Evolutionary conservation across 169 alveolate species (phyloP), one percentile per base, ranked within the genome.

Genomic region (Theileria annulata): DNA sequence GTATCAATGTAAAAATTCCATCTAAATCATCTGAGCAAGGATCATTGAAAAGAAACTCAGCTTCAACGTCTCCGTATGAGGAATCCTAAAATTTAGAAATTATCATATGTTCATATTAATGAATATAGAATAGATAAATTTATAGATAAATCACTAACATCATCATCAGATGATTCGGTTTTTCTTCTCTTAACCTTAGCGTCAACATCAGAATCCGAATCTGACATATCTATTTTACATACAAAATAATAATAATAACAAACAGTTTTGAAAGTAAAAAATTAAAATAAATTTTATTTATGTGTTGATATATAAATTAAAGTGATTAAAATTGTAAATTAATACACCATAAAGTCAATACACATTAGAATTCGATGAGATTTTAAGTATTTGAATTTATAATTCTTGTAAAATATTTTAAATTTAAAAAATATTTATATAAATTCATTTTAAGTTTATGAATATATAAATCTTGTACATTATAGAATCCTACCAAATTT

Each of bases 11-110:
- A 28, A 74, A 67, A 10, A 80, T 80, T 17, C 88, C 88, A 12
- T 64, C 74, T 33, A 42, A 17, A 72, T 80, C 88, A 2, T 80
- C 84, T 15, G 60, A 25, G 1, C 56, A 33, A 3, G 88, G 88
- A 59, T 80, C 88, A 27, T 80, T 71, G 78, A 80, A 80, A 19
- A 80, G 72, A 56, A 80, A 80, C 47, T 80, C 88, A 9, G 88
- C 88, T 33, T 80, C 78, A 30, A 80, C 21, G 1, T 66, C 42
- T 19, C 66, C 66, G 13, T 25, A 19, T 1, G 33, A 56, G 17
- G 33, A 25, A 4, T 56, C 28, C 28, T 56, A 56, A 56, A 56
- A 56, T 10, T 21, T 25, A 56, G 17, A 56, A 2, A 10, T 56
- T 4, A 56, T 56, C 13, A 56, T 5, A 15, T 25, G 8, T 4